Evolutionary conservation across 129 eudicot species (phyloP).

Genomic region (Centaurea solstitialis): DNA sequence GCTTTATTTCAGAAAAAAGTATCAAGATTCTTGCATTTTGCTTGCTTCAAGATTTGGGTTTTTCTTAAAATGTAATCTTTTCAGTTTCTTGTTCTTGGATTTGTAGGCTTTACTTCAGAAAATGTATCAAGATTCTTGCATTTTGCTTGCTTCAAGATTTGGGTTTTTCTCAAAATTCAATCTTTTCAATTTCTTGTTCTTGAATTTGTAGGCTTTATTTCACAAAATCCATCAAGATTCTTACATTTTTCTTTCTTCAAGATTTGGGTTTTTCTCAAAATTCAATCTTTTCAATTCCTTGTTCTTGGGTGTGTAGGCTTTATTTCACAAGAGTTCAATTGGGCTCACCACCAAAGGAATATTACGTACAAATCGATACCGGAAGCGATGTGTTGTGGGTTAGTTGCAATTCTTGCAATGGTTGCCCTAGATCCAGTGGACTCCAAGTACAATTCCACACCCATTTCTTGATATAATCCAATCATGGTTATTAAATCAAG

Average conservation of each 20-base stretch:
- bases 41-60: no score
- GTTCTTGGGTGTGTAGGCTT: slow-evolving; percentile 50
- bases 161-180: background rate
- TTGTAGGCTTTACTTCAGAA: no score
- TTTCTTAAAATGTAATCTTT: no score
- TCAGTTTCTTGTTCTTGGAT: no score
- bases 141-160: slow-evolving; percentile 15
- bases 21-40: no score
- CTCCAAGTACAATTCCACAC: slow-evolving; percentile 57
- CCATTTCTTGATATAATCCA: background rate
- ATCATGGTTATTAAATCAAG: background rate
- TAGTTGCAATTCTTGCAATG: slow-evolving; percentile 70
- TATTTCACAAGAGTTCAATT: slow-evolving; percentile 76
- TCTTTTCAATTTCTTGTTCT: background rate
- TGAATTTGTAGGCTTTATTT: no score
- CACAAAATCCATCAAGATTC: background rate
- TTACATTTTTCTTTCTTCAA: slow-evolving; percentile 21
- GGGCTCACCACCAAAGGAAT: slow-evolving; percentile 88
- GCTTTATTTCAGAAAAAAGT: no score
- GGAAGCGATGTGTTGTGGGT: slow-evolving; percentile 98
- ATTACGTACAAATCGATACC: slow-evolving; percentile 87
- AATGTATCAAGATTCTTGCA: slow-evolving; percentile 16
- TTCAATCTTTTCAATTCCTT: background rate
- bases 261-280: background rate
- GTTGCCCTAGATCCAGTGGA: slow-evolving; percentile 91